A percentile compares a stretch with the other conserved stretches of the same genome.
phyloP scores from a whole-genome alignment of 139 green algal species.

The Chlorella vulgaris region DNA sequence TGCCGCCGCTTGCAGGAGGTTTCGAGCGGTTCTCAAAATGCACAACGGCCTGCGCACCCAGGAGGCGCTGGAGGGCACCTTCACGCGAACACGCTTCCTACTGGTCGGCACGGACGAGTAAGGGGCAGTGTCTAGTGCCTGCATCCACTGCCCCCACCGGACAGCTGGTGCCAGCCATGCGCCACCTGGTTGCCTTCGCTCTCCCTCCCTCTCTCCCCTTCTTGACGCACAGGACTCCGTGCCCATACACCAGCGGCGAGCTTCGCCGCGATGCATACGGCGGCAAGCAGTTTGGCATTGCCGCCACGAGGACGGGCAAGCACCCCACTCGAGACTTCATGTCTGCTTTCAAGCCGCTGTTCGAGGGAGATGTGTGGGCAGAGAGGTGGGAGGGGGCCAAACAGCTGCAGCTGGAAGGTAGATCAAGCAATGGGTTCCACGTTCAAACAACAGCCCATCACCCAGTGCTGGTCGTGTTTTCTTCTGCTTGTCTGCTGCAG shows the following conservation, averaged over 20 bases:
- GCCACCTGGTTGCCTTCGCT: too few relatives aligned
- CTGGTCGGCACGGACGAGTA: constrained; percentile 19
- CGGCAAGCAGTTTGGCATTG: constrained; percentile 70
- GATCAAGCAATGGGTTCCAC: too few relatives aligned
- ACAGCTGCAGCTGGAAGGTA: too few relatives aligned
- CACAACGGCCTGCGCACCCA: constrained; percentile 19
- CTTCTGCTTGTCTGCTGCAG: too few relatives aligned
- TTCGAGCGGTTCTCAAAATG: not conserved
- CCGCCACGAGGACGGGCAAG: constrained; percentile 57
- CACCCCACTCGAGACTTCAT: constrained; percentile 73
- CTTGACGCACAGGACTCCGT: constrained; percentile 2
- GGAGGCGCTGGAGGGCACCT: constrained; percentile 20
- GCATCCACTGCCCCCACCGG: too few relatives aligned
- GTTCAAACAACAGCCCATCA: too few relatives aligned
- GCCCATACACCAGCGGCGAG: constrained; percentile 39
- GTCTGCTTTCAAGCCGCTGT: not conserved
- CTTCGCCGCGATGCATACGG: constrained; percentile 51
- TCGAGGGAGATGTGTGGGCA: constrained; percentile 43
- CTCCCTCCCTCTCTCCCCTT: too few relatives aligned
- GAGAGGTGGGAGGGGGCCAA: too few relatives aligned
- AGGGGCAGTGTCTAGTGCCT: not conserved
- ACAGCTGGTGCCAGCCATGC: too few relatives aligned
- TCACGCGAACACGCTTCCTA: not conserved
- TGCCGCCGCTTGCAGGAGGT: too few relatives aligned
- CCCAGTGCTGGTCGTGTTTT: too few relatives aligned